These are phyloP conservation scores for Aspergillus sp. DNA, from an alignment of 2,329 filamentous ascomycete species.

Conservation along the genomic window DNA sequence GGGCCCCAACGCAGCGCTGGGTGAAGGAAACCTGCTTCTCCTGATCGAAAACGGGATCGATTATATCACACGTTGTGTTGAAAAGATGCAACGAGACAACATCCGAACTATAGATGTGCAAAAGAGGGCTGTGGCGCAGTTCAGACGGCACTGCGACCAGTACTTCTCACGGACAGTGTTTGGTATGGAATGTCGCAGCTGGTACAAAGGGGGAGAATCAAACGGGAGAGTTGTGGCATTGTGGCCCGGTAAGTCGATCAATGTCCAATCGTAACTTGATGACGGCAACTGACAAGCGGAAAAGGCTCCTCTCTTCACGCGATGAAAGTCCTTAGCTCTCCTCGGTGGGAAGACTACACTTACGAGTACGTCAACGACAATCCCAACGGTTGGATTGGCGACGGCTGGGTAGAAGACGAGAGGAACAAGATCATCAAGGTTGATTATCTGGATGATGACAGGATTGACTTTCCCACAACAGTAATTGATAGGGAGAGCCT, in stretches of 20 bases:
- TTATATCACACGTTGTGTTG: constrained; percentile 34
- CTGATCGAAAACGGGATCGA: constrained; percentile 34
- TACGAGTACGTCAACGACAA: constrained; percentile 39
- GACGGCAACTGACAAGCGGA: neutral
- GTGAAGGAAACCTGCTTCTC: constrained; percentile 35
- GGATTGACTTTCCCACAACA: constrained; percentile 31
- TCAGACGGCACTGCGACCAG: constrained; percentile 33
- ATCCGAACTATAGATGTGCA: constrained; percentile 31
- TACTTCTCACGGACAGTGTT: constrained; percentile 38
- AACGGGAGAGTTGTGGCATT: constrained; percentile 32
- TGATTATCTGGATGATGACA: constrained; percentile 37
- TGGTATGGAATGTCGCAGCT: constrained; percentile 36
- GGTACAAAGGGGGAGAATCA: constrained; percentile 38
- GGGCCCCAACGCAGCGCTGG: constrained; percentile 34
- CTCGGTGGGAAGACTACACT: constrained; percentile 41
- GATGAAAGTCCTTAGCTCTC: constrained; percentile 33
- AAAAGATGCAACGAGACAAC: constrained; percentile 38
- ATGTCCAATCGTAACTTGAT: neutral
- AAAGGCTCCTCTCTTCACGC: constrained; percentile 39
- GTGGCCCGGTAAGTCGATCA: constrained; percentile 33
- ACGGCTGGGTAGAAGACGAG: constrained; percentile 37
- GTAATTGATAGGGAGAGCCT: constrained; percentile 4
- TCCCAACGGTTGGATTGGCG: constrained; percentile 32
- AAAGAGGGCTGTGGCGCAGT: constrained; percentile 27
- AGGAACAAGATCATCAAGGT: constrained; percentile 32